Conservation (phyloP, 1,284 basidiomycete genomes). For the Cutaneotrichosporon daszewskae region DNA sequence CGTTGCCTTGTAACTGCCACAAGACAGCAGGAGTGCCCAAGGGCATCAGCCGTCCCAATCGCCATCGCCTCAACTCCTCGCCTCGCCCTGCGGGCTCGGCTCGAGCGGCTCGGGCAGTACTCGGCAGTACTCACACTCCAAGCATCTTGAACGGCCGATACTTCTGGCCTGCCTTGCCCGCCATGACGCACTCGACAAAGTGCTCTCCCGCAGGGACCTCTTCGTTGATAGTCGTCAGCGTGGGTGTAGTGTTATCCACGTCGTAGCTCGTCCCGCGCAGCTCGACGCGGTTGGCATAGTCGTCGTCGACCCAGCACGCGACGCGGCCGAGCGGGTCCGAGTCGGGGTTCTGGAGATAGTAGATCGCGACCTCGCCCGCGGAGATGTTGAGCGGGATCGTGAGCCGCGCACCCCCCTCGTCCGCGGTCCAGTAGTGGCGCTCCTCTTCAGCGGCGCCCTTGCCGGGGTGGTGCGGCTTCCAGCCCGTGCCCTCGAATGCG, state of each 20-base stretch:
- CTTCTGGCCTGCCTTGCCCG: constrained; percentile 68
- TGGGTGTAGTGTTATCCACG: constrained; percentile 47
- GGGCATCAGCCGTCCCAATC: too few relatives aligned
- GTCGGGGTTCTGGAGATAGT: constrained; percentile 50
- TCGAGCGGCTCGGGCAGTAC: too few relatives aligned
- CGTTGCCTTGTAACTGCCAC: too few relatives aligned
- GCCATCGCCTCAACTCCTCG: too few relatives aligned
- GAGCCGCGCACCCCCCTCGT: constrained; percentile 66
- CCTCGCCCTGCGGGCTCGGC: too few relatives aligned
- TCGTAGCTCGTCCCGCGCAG: constrained; percentile 47
- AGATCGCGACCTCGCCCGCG: constrained; percentile 52
- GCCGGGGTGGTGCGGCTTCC: constrained; percentile 70
- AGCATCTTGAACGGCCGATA: constrained; percentile 72
- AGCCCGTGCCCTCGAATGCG: constrained; percentile 83
- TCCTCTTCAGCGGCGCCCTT: too few relatives aligned
- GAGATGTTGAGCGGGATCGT: constrained; percentile 55
- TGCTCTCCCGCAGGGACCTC: constrained; percentile 70
- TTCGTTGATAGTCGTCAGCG: constrained; percentile 69
- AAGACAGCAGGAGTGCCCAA: too few relatives aligned
- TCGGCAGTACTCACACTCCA: constrained; percentile 58
- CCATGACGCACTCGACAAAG: constrained; percentile 73
- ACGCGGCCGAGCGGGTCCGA: constrained; percentile 48
- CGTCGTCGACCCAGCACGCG: constrained; percentile 55
- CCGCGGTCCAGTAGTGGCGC: constrained; percentile 76
- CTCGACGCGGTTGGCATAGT: constrained; percentile 49